Evolutionary conservation across 2,329 filamentous ascomycete species (phyloP).

Genomic region (Colletotrichum echinochloae): DNA sequence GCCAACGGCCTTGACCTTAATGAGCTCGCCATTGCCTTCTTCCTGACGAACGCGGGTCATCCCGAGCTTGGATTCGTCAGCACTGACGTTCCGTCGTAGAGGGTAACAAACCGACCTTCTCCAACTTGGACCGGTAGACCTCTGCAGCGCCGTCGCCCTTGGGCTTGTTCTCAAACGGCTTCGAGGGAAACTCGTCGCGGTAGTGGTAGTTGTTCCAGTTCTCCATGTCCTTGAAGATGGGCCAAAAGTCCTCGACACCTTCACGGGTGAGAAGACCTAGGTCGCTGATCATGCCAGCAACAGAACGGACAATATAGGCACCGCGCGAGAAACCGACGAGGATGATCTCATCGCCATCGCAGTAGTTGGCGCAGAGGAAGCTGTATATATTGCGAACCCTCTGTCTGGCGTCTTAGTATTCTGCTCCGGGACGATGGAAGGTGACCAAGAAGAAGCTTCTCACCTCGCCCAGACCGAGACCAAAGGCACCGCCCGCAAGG

Average conservation of each 20-base stretch:
- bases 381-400: conserved; percentile 71
- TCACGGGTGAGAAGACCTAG: conserved; percentile 65
- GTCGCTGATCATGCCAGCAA: conserved; percentile 64
- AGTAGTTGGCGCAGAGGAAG: conserved; percentile 72
- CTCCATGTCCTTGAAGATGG: conserved; percentile 68
- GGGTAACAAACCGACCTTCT: conserved; percentile 50
- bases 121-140: conserved; percentile 58
- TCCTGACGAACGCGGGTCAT: conserved; percentile 58
- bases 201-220: conserved; percentile 62
- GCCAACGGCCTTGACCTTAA: conserved; percentile 61
- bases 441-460: conserved; percentile 22
- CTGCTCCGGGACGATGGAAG: neutral
- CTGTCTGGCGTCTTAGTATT: conserved; percentile 48
- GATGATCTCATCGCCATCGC: conserved; percentile 67
- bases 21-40: conserved; percentile 53
- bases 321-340: conserved; percentile 69
- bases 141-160: conserved; percentile 56
- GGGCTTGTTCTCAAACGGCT: conserved; percentile 63
- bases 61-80: conserved; percentile 6
- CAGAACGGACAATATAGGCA: conserved; percentile 68
- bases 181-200: conserved; percentile 59
- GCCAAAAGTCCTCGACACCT: conserved; percentile 66
- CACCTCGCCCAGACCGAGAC: conserved; percentile 65
- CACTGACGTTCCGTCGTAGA: neutral
- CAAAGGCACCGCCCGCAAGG: conserved; percentile 67